Evolutionary conservation across 2,329 filamentous ascomycete genomes (phyloP), one percentile per base, ranked within the genome.

Genomic region (Ceratocystis alfenasii): DNA sequence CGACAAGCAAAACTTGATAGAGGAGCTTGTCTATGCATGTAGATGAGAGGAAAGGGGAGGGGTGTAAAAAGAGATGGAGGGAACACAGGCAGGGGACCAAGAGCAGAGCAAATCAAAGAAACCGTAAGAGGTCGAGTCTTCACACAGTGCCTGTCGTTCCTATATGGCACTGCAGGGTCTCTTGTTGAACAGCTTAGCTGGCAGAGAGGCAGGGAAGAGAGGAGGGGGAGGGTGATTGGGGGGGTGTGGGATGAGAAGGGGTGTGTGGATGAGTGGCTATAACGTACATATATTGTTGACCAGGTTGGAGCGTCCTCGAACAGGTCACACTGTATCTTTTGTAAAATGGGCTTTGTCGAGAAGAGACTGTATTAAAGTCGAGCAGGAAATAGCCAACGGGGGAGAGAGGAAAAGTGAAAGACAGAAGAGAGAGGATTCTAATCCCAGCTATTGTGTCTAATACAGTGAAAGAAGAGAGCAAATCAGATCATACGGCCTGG

Each of bases 1-100:
- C 53, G 7, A 20, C 53, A 57, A 57, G 53, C 30, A 15, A 30
- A 57, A 28, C 22, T 57, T 57, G 22, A 57, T 28, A 57, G 53
- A 57, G 53, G 53, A 57, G 22, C 22, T 28, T 57, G 53, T 57
- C 53, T 50, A 22, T 28, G 55, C 25, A 44, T 22, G 59, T n/a
- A 20, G 17, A 36, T 41, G 41, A 7, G 30, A 6, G 30, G 12
- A 30, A 17, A 17, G 59, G 20, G 30, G 10, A 36, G 10, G 30
- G 7, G 41, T 41, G 28, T 12, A 62, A 15, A 22, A 22, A n/a
- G 20, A n/a, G 17, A 36, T n/a, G 33, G 12, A 30, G 53, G 15
- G 25, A n/a, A 17, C 50, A 30, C 22, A 28, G 53, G 12, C 53
- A 57, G 53, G 20, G 50, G 50, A 25, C 22, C 10, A n/a, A n/a